phyloP scores from a whole-genome alignment of 495 filamentous ascomycete genomes.

The Aspergillus sclerotioniger region DNA sequence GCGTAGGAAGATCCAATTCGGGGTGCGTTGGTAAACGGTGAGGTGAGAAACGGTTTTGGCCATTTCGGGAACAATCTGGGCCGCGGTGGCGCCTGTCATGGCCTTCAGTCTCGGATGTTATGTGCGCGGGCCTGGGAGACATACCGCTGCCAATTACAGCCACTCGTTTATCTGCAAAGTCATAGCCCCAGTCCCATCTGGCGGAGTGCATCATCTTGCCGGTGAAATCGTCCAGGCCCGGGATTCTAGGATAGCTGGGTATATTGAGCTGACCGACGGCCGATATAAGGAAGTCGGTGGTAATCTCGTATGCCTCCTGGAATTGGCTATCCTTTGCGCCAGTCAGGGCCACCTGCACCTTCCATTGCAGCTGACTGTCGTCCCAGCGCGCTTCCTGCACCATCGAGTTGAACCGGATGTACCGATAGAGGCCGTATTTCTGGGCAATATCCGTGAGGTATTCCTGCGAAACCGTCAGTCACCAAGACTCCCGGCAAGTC shows the following conservation, averaged over 20 bases:
- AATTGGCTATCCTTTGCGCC: constrained; percentile 50
- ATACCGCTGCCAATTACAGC: constrained; percentile 56
- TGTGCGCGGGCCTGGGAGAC: not conserved
- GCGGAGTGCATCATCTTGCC: constrained; percentile 57
- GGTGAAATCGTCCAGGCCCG: constrained; percentile 54
- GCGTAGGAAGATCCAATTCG: constrained; percentile 63
- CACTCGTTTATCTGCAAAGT: constrained; percentile 49
- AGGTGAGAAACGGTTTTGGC: constrained; percentile 54
- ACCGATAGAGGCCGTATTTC: constrained; percentile 56
- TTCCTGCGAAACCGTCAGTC: constrained; percentile 25
- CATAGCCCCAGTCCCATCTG: constrained; percentile 48
- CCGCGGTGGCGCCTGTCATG: constrained; percentile 60
- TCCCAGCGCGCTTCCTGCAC: constrained; percentile 58
- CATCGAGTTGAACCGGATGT: constrained; percentile 55
- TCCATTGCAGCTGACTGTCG: constrained; percentile 55
- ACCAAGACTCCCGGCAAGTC: not conserved
- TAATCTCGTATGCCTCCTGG: constrained; percentile 40
- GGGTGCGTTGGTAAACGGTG: constrained; percentile 65
- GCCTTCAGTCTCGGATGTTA: constrained; percentile 1
- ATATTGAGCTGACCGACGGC: constrained; percentile 65
- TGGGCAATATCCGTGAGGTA: constrained; percentile 59
- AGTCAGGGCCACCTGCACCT: constrained; percentile 35
- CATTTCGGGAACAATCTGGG: constrained; percentile 68
- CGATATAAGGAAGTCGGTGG: constrained; percentile 58
- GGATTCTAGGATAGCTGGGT: constrained; percentile 57